phyloP scores from a whole-genome alignment of 768 basidiomycete species.

The Tricholoma terreum region DNA sequence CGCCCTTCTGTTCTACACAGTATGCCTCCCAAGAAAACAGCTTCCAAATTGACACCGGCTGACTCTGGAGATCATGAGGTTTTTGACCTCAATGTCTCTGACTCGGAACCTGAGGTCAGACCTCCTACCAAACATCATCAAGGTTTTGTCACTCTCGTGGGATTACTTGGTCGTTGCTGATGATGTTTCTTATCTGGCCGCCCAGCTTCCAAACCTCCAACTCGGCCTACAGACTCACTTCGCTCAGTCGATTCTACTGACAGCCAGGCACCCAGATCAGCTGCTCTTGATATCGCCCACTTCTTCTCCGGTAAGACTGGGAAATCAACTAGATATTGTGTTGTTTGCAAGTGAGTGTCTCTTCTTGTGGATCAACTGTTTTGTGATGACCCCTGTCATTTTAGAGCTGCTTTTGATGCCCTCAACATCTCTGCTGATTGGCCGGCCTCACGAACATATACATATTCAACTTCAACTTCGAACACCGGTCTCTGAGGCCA shows the following conservation, averaged over 20 bases:
- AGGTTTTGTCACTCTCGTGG: too few species aligned
- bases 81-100: background rate
- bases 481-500: background rate
- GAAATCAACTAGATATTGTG: background rate
- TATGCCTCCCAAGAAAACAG: too few species aligned
- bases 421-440: background rate
- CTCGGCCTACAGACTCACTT: background rate
- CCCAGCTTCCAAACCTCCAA: background rate
- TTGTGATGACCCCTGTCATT: too few species aligned
- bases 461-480: background rate
- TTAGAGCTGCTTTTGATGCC: background rate
- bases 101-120: background rate
- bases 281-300: background rate
- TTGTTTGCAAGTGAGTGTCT: background rate
- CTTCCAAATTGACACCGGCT: too few species aligned
- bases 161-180: background rate
- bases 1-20: too few species aligned
- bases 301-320: background rate
- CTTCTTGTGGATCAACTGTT: background rate
- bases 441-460: background rate
- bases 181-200: background rate
- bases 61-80: background rate
- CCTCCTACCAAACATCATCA: background rate
- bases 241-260: background rate
- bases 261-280: background rate